A percentile compares a stretch with the other conserved stretches of the same genome.
phyloP scores from a whole-genome alignment of 805 yeast species.

The Lipomyces yamanashiensis region DNA sequence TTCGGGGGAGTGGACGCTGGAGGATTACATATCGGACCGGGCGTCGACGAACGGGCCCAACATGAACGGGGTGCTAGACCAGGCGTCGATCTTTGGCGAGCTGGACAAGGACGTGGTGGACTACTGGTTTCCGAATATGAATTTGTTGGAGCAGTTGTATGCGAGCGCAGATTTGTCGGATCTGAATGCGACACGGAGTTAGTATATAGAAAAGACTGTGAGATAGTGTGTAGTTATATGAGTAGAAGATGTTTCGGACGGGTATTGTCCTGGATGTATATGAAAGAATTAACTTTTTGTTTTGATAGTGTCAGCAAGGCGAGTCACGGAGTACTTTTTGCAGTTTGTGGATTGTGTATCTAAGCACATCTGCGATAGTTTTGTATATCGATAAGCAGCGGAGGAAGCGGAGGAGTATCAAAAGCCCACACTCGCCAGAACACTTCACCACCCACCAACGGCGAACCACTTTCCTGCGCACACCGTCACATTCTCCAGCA shows the following conservation, averaged over 20 bases:
- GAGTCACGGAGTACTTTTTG: too few relatives aligned
- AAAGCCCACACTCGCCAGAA: too few relatives aligned
- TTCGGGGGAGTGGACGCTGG: constrained; percentile 18
- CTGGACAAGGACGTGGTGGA: constrained; percentile 38
- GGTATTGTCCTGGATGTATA: background rate
- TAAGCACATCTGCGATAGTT: too few relatives aligned
- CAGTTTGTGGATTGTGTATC: too few relatives aligned
- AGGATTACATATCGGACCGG: constrained; percentile 22
- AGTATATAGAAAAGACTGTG: background rate
- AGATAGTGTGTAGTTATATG: background rate
- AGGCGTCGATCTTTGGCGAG: constrained; percentile 39
- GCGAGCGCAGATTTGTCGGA: constrained; percentile 4
- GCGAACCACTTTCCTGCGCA: background rate
- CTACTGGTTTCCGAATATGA: constrained; percentile 38
- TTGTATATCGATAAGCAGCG: too few relatives aligned
- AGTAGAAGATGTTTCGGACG: background rate
- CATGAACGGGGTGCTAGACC: constrained; percentile 35
- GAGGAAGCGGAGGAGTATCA: too few relatives aligned
- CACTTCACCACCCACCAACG: background rate
- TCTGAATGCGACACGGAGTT: background rate
- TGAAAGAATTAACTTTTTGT: too few relatives aligned
- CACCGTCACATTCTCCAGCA: too few relatives aligned
- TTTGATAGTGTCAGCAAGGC: too few relatives aligned
- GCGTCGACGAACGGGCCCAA: constrained; percentile 16
- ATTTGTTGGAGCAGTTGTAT: constrained; percentile 18